phyloP scores from a whole-genome alignment of 2,329 filamentous ascomycete genomes.

The Penicillium brasilianum region DNA sequence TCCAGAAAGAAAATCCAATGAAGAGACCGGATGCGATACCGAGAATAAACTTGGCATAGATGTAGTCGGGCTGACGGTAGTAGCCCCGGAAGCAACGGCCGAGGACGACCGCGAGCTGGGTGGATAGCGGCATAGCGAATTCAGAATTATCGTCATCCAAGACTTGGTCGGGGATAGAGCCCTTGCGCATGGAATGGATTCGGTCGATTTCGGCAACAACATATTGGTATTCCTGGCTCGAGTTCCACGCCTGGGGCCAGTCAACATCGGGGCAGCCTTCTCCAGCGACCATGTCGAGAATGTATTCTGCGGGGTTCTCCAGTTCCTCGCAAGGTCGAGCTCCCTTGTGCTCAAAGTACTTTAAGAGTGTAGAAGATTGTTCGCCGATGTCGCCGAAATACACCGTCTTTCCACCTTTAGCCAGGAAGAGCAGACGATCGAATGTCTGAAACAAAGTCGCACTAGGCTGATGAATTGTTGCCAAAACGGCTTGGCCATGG shows the following conservation, averaged over 20 bases:
- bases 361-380: constrained; percentile 59
- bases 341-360: constrained; percentile 68
- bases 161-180: constrained; percentile 58
- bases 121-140: constrained; percentile 72
- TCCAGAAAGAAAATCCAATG: constrained; percentile 79
- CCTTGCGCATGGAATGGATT: constrained; percentile 50
- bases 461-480: constrained; percentile 90
- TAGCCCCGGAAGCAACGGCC: constrained; percentile 81
- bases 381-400: constrained; percentile 68
- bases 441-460: constrained; percentile 87
- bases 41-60: constrained; percentile 76
- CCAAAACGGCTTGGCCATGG: constrained; percentile 81
- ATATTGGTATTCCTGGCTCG: constrained; percentile 58
- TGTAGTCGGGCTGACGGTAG: constrained; percentile 83
- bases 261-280: constrained; percentile 48
- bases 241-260: constrained; percentile 67
- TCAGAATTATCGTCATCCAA: constrained; percentile 61
- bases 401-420: constrained; percentile 65
- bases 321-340: constrained; percentile 61
- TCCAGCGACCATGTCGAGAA: constrained; percentile 63
- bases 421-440: constrained; percentile 63
- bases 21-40: constrained; percentile 68
- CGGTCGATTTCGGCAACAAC: constrained; percentile 63
- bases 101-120: constrained; percentile 69
- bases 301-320: constrained; percentile 77